These are phyloP conservation scores for Pistacia vera DNA, from an alignment of 345 rosid species.

Conservation along the genomic window DNA sequence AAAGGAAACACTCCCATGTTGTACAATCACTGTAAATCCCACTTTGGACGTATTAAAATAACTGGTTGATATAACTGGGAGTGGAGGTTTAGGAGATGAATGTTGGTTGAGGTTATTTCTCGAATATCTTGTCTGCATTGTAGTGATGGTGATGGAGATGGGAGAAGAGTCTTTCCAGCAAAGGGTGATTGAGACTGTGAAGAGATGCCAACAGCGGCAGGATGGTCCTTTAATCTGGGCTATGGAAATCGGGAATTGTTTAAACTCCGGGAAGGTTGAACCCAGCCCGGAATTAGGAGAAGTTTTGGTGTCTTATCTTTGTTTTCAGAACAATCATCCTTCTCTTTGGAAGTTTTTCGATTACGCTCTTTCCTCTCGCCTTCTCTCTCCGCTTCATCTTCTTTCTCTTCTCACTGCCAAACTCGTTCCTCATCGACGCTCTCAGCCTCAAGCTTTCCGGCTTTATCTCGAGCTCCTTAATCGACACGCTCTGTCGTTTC, in stretches of 20 bases:
- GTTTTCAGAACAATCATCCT: conserved; percentile 49
- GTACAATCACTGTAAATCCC: no score
- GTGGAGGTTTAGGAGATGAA: no score
- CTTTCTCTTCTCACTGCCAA: conserved; percentile 55
- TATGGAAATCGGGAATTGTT: conserved; percentile 40
- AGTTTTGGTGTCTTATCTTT: conserved; percentile 43
- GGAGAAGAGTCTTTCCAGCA: conserved; percentile 17
- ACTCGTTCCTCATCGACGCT: conserved; percentile 46
- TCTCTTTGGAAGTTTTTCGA: conserved; percentile 59
- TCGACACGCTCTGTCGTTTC: conserved; percentile 42
- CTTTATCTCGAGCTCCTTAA: conserved; percentile 54
- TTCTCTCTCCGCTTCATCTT: conserved; percentile 49
- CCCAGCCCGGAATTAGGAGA: conserved; percentile 45
- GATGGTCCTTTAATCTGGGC: conserved; percentile 36
- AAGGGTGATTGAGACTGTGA: conserved; percentile 23
- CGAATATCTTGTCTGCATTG: no score
- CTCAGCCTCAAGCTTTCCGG: conserved; percentile 59
- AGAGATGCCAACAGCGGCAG: conserved; percentile 25
- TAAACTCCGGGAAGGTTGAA: conserved; percentile 1
- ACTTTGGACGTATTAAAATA: no score
- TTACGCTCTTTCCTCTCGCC: conserved; percentile 42
- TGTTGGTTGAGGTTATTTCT: no score
- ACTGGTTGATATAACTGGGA: no score
- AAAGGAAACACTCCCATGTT: no score
- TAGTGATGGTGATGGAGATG: background rate